These are phyloP conservation scores for Tylopilus sp. DNA, from an alignment of 768 basidiomycete species.

Conservation along the genomic window DNA sequence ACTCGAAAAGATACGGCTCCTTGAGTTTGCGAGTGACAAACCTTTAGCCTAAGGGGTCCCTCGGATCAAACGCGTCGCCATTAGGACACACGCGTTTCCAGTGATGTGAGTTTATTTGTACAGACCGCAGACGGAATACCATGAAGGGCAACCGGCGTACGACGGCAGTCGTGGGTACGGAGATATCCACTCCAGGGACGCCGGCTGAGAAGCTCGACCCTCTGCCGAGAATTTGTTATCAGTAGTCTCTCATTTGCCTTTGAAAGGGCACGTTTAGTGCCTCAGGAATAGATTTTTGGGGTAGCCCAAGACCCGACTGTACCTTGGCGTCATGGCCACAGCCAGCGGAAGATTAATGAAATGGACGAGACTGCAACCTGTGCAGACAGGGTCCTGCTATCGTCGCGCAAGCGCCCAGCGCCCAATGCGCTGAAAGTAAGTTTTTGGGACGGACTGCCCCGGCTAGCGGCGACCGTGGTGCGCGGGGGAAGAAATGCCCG, in stretches of 20 bases:
- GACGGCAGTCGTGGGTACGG: slow-evolving; percentile 1
- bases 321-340: not conserved
- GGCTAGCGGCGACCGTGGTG: not conserved
- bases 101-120: not conserved
- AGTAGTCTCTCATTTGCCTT: not conserved
- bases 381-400: not conserved
- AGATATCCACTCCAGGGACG: not conserved
- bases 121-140: not conserved
- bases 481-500: not conserved
- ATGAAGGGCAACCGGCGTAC: not conserved
- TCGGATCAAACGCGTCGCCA: slow-evolving; percentile 16
- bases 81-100: not conserved
- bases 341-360: slow-evolving; percentile 2
- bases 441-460: not conserved
- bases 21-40: not conserved
- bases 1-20: not conserved
- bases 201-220: not conserved
- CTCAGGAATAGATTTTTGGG: not conserved
- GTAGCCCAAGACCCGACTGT: not conserved
- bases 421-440: not conserved
- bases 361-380: not conserved
- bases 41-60: slow-evolving; percentile 1
- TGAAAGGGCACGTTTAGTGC: not conserved
- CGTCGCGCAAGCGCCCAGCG: not conserved
- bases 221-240: not conserved